A percentile compares a stretch with the other conserved stretches of the same genome.
Conservation (phyloP, 345 rosid species). For the Linum trigynum region DNA sequence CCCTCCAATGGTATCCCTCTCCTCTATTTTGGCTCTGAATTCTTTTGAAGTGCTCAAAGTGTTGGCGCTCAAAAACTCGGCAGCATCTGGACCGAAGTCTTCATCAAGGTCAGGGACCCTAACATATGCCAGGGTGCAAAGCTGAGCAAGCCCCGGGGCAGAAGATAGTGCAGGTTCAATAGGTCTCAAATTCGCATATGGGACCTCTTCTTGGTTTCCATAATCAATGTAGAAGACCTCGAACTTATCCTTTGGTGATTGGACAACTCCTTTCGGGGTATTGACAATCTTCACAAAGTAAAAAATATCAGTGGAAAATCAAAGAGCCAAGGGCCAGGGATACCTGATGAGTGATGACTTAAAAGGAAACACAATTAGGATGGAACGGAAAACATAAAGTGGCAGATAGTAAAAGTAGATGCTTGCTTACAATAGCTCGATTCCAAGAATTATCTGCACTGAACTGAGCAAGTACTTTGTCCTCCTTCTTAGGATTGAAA, state of each 20-base stretch:
- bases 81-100: constrained; percentile 83
- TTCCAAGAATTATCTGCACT: constrained; percentile 97
- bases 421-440: constrained; percentile 72
- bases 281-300: constrained; percentile 51
- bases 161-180: constrained; percentile 63
- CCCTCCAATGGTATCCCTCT: constrained; percentile 79
- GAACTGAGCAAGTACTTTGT: constrained; percentile 85
- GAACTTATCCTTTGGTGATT: constrained; percentile 61
- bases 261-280: constrained; percentile 68
- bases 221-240: constrained; percentile 95
- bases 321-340: too few relatives aligned
- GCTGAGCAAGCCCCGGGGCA: constrained; percentile 81
- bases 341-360: background rate
- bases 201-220: constrained; percentile 86
- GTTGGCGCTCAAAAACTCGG: constrained; percentile 54
- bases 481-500: constrained; percentile 81
- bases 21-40: constrained; percentile 73
- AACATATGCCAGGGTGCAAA: constrained; percentile 83
- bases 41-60: constrained; percentile 56
- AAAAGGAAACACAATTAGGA: too few relatives aligned
- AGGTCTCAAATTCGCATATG: constrained; percentile 62
- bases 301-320: background rate
- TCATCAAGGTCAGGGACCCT: constrained; percentile 80
- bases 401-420: background rate
- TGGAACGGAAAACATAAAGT: background rate